phyloP scores from a whole-genome alignment of 2,329 filamentous ascomycete genomes.

The Cephalotrichum gorgonifer region DNA sequence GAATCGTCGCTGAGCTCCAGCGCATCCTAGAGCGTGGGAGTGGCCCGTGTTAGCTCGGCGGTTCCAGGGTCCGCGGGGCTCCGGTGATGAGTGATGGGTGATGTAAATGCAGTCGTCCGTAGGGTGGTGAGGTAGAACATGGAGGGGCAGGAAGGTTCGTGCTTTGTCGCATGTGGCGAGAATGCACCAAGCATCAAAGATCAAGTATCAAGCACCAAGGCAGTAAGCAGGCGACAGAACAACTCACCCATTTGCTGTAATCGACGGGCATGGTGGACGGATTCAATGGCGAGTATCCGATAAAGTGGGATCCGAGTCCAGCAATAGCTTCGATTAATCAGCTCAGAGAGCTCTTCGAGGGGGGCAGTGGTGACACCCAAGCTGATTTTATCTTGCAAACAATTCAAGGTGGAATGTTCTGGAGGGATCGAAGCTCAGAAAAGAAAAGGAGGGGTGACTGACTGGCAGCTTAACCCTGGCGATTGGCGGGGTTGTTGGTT shows the following conservation, averaged over 20 bases:
- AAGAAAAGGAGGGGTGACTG: background rate
- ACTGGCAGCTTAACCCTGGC: background rate
- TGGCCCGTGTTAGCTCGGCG: conserved; percentile 6
- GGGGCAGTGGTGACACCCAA: background rate
- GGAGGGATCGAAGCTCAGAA: background rate
- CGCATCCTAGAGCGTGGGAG: conserved; percentile 51
- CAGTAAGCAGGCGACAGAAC: too few species aligned
- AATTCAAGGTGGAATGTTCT: background rate
- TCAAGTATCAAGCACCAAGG: background rate
- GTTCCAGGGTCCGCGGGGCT: background rate
- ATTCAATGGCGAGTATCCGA: background rate
- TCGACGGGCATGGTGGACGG: conserved; percentile 38
- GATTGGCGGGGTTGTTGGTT: background rate
- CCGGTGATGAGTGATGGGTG: background rate
- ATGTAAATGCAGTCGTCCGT: background rate
- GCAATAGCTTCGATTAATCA: background rate
- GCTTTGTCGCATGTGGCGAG: too few species aligned
- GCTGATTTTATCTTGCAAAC: background rate
- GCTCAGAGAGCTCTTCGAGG: background rate
- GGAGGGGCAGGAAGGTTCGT: too few species aligned
- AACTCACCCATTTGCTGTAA: conserved; percentile 61
- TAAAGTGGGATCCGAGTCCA: background rate
- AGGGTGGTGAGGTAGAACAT: background rate
- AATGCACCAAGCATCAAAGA: background rate
- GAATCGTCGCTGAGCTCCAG: conserved; percentile 97